Base-by-base conservation (phyloP, 306 rosid species). In the Ormosia emarginata region DNA sequence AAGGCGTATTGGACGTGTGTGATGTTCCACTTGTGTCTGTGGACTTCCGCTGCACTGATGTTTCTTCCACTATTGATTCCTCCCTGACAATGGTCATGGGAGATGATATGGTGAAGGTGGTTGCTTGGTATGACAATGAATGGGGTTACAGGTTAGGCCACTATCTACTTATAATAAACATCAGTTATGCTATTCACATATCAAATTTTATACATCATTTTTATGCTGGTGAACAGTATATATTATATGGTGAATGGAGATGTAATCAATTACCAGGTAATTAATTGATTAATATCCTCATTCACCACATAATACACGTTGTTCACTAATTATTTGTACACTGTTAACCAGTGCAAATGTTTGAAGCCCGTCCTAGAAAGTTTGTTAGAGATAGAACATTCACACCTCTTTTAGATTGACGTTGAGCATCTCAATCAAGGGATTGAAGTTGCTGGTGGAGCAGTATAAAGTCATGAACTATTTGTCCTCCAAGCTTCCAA, bases 81-180 rank as follows among this genome's bases (percentile, higher is more conserved):
- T 91, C 94, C 55, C 67, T 91, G 55, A 91, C 91, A 71, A 91
- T 91, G 94, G 94, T 91, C 47, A 87, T 89, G 95, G 95, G 95
- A n/a, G 95, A 89, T 64, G 95, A 91, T 71, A 91, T 91, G 95
- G 88, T 91, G 59, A 91, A 89, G 87, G 92, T 91, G 4, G 92
- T 91, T 67, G 92, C 92, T 64, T 92, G 97, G 97, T 92, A 92
- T 40, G 97, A 90, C 86, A 90, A 92, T 12, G 94, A 92, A 76
- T 92, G 97, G 97, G 94, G 94, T 62, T 92, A 92, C 89, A 92
- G 94, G 93, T 91, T 58, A 86, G 84, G 40, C 68, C 67, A 46
- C 41, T 33, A 3, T 11, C 40, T 13, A 3, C 32, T 2, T 14
- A 4, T 12, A 12, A 14, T 50, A 4, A 12, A 24, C 24, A 24